Evolutionary conservation across 768 basidiomycete genomes (phyloP).

Genomic region (Hygrophorus pudorinus): DNA sequence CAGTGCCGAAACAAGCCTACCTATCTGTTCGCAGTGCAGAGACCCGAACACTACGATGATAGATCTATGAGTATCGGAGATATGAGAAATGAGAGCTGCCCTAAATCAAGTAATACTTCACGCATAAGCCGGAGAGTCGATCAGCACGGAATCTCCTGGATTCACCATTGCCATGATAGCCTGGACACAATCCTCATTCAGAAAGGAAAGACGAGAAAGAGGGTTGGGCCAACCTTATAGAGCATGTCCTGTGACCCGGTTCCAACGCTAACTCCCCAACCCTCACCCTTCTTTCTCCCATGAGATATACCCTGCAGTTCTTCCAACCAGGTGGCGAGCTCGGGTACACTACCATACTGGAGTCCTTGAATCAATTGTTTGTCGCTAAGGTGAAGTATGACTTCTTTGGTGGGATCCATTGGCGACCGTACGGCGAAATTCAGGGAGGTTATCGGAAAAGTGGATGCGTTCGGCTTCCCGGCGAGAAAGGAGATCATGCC

Average conservation of each 20-base stretch:
- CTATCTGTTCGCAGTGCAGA: constrained; percentile 50
- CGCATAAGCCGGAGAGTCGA: constrained; percentile 80
- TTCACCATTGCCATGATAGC: constrained; percentile 63
- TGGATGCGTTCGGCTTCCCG: constrained; percentile 84
- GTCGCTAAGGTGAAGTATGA: constrained; percentile 42
- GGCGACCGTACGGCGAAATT: constrained; percentile 53
- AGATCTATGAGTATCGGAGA: constrained; percentile 31
- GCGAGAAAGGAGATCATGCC: constrained; percentile 77
- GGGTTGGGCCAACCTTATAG: constrained; percentile 53
- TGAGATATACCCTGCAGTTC: constrained; percentile 67
- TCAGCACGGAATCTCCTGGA: constrained; percentile 69
- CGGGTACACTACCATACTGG: constrained; percentile 67
- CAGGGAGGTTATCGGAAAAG: constrained; percentile 85
- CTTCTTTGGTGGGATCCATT: constrained; percentile 31
- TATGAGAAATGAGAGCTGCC: constrained; percentile 3
- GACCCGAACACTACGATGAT: constrained; percentile 52
- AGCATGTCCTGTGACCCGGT: constrained; percentile 85
- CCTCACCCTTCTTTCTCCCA: constrained; percentile 45
- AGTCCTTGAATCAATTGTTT: constrained; percentile 56
- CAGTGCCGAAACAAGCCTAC: constrained; percentile 21
- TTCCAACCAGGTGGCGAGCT: constrained; percentile 58
- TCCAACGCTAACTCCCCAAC: constrained; percentile 74
- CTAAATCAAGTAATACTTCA: constrained; percentile 21
- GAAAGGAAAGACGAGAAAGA: neutral
- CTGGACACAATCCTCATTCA: constrained; percentile 25